Conservation (phyloP, 2,329 filamentous ascomycete genomes). For the Apiospora malaysiana region DNA sequence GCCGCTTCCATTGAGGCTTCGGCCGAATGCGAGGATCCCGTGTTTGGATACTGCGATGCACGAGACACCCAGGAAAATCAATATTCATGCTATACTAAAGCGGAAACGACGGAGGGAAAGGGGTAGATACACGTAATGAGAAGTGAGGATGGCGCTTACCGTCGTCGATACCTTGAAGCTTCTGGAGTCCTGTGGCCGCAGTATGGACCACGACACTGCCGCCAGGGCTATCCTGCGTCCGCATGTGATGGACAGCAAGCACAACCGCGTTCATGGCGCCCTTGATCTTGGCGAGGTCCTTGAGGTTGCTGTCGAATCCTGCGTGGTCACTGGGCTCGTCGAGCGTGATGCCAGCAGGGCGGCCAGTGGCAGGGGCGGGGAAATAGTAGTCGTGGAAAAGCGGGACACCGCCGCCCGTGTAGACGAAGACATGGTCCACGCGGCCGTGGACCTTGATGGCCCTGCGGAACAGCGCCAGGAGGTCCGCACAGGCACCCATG, state of each 20-base stretch:
- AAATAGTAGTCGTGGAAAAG: slow-evolving; percentile 48
- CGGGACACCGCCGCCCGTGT: slow-evolving; percentile 58
- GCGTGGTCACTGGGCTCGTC: slow-evolving; percentile 48
- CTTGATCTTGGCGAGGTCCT: slow-evolving; percentile 44
- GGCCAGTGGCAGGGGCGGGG: slow-evolving; percentile 40
- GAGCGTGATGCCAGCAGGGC: slow-evolving; percentile 54
- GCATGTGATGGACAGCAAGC: slow-evolving; percentile 56
- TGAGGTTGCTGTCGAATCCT: slow-evolving; percentile 56
- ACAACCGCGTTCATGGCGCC: slow-evolving; percentile 56
- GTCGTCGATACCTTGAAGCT: slow-evolving; percentile 58
- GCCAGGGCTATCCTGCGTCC: slow-evolving; percentile 47
- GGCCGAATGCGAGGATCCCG: slow-evolving; percentile 58
- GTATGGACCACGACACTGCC: slow-evolving; percentile 61
- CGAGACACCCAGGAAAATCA: not conserved
- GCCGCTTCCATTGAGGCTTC: slow-evolving; percentile 48
- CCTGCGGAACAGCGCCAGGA: slow-evolving; percentile 57
- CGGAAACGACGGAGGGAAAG: not conserved
- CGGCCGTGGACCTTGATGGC: slow-evolving; percentile 69
- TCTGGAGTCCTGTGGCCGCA: slow-evolving; percentile 57
- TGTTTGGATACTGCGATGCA: slow-evolving; percentile 54
- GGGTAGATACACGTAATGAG: no score
- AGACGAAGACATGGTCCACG: slow-evolving; percentile 73
- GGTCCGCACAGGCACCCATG: slow-evolving; percentile 55
- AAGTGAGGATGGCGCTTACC: slow-evolving; percentile 36
- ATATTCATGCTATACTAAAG: not conserved